Base-by-base conservation (phyloP, 2,329 filamentous ascomycete species). In the Colletotrichum sp. region DNA sequence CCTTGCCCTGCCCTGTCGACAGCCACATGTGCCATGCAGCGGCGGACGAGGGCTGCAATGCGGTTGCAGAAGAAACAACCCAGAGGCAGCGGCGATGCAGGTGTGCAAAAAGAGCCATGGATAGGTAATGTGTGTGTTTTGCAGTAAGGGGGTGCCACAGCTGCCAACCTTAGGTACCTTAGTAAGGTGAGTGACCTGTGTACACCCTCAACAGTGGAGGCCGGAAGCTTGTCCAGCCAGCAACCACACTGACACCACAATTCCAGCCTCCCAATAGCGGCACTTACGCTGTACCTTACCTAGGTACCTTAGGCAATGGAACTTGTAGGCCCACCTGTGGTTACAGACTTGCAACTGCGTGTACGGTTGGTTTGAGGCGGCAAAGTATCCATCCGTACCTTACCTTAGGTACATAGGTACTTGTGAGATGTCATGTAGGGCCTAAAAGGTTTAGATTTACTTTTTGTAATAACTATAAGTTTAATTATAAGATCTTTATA, bases 151-250 rank as follows among this genome's bases (percentile, higher is more conserved):
- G 36, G 36, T 38, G 36, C 36, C 15, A 38, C 16, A 38, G 36
- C 18, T 18, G 15, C 34, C 34, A 36, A 15, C 34, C 34, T 34
- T 34, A 15, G 32, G 24, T 24, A 24, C 24, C 24, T 24, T 24
- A 24, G 24, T 15, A 34, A 34, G 32, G 32, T 6, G 32, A 34
- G 32, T 34, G 32, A 38, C 36, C 36, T 18, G 36, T 38, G 36
- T 38, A 74, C 71, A 71, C 43, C 71, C 61, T 61, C 72, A 26
- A 61, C 52, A 61, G 68, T 67, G 67, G 60, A 71, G n/a, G 60
- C 52, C 36, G 21, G 61, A 74, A 71, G 72, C 72, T 74, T 74
- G 67, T 65, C 36, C 36, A 38, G 36, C 36, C 24, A 64, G 57
- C 71, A 60, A 60, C 58, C 15, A 26, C 43, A 15, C 16, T 38